phyloP scores from a whole-genome alignment of 352 stramenopile genomes.

The Achlya hypogyna region DNA sequence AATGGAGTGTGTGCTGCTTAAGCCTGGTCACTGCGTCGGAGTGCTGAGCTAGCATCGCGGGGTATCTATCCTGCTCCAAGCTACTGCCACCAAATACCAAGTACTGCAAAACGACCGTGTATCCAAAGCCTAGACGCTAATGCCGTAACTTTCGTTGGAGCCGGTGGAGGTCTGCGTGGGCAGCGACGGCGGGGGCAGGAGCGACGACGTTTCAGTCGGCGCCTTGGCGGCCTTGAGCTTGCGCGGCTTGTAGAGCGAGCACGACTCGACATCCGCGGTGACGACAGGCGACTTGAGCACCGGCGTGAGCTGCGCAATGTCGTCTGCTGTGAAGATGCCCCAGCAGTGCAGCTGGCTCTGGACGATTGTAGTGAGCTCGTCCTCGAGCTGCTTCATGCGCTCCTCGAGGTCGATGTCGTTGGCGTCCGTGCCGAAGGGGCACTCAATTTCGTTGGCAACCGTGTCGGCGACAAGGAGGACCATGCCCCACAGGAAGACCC shows the following conservation, averaged over 20 bases:
- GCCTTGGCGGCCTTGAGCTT: background rate
- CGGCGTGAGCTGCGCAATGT: background rate
- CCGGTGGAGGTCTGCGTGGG: background rate
- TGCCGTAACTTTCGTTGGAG: conserved; percentile 3
- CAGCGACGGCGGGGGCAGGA: background rate
- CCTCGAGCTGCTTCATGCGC: conserved; percentile 37
- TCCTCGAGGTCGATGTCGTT: conserved; percentile 39
- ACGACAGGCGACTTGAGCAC: background rate
- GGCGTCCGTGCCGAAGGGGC: conserved; percentile 29
- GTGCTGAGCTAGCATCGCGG: no score
- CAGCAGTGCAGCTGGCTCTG: conserved; percentile 38
- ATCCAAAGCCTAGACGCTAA: background rate
- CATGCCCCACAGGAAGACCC: conserved; percentile 27
- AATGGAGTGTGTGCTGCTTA: no score
- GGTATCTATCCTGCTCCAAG: no score
- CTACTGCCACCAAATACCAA: no score
- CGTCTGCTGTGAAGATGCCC: background rate
- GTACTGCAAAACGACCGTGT: no score
- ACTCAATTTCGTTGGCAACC: conserved; percentile 42
- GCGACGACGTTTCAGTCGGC: background rate
- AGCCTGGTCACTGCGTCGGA: no score
- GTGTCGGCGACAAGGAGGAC: conserved; percentile 43
- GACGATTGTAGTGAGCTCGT: conserved; percentile 45
- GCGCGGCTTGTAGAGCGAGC: background rate
- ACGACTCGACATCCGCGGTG: background rate